Evolutionary conservation across 164 flowering plant species (phyloP), one percentile per base, ranked within the genome.

Genomic region (Akebia trifoliata): DNA sequence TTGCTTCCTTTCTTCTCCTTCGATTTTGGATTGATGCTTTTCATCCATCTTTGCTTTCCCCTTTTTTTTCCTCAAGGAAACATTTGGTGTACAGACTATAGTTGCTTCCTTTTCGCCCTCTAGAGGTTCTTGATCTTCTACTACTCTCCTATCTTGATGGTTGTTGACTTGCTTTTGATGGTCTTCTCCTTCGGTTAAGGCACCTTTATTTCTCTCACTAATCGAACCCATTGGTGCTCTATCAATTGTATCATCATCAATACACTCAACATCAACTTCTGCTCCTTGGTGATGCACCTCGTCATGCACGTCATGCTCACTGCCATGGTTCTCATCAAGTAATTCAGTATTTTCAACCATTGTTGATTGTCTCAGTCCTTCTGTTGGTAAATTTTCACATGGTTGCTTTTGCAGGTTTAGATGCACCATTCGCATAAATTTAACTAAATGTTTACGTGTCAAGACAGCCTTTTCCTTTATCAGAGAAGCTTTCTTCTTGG

Each of bases 361-460:
- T 61, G 32, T 57, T 57, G 35, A 18, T 39, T 59, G 56, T 25
- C 31, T 62, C 17, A 22, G 37, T 38, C 51, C 57, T 40, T 56
- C 25, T 39, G 32, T 29, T 10, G 8, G 34, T 8, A 36, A 64
- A 29, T 3, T 58, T 31, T 17, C 42, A 14, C 65, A 22, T 47
- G 36, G 34, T n/a, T 61, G 55, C 31, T 49, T 44, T 17, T 50
- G 37, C 28, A 30, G 58, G 43, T 40, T 24, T 51, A 22, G 50
- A 40, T 37, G 18, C 17, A 50, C 54, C 35, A 36, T 26, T 21
- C 62, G 54, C 47, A 73, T 34, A 64, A 81, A 84, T 14, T 59
- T 58, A 44, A 66, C 44, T 18, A 82, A 57, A 48, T 50, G 69
- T 51, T 76, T 82, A 67, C 70, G 79, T 56, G 80, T 78, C 49